Percentiles rank a stretch among this genome's conserved stretches.
These are phyloP conservation scores for Fonsecaea multimorphosa DNA, from an alignment of 2,329 filamentous ascomycete genomes.

Conservation along the genomic window DNA sequence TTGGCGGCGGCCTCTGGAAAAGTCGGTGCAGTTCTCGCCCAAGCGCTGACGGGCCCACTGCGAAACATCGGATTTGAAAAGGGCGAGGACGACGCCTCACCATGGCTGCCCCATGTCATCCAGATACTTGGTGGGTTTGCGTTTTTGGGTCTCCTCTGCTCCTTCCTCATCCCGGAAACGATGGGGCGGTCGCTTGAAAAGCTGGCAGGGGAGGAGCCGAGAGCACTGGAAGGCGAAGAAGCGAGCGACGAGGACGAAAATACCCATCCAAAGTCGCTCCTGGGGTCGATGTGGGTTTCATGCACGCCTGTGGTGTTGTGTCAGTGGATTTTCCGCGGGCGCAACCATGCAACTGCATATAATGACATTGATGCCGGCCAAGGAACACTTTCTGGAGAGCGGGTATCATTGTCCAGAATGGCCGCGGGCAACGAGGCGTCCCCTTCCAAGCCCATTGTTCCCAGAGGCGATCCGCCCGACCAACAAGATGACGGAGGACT, in stretches of 20 bases:
- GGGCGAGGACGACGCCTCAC: slow-evolving; percentile 57
- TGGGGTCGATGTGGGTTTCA: slow-evolving; percentile 12
- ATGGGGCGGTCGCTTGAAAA: slow-evolving; percentile 75
- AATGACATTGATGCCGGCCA: not conserved
- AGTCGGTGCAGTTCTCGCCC: slow-evolving; percentile 70
- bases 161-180: slow-evolving; percentile 75
- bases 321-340: slow-evolving; percentile 10
- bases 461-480: not conserved
- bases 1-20: slow-evolving; percentile 71
- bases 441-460: not conserved
- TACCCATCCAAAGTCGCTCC: not conserved
- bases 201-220: slow-evolving; percentile 68
- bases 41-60: slow-evolving; percentile 68
- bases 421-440: not conserved
- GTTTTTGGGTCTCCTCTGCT: slow-evolving; percentile 71
- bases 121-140: slow-evolving; percentile 55
- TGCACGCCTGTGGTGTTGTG: slow-evolving; percentile 21
- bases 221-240: slow-evolving; percentile 56
- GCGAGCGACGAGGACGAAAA: slow-evolving; percentile 24
- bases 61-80: slow-evolving; percentile 61
- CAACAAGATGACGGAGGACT: not conserved
- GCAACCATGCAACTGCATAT: not conserved
- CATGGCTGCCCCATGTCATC: slow-evolving; percentile 75
- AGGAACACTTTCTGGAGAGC: not conserved
- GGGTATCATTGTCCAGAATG: slow-evolving; percentile 1